Base-by-base conservation (phyloP, 192 early-diverging fungal genomes). In the Pilaira anomala region DNA sequence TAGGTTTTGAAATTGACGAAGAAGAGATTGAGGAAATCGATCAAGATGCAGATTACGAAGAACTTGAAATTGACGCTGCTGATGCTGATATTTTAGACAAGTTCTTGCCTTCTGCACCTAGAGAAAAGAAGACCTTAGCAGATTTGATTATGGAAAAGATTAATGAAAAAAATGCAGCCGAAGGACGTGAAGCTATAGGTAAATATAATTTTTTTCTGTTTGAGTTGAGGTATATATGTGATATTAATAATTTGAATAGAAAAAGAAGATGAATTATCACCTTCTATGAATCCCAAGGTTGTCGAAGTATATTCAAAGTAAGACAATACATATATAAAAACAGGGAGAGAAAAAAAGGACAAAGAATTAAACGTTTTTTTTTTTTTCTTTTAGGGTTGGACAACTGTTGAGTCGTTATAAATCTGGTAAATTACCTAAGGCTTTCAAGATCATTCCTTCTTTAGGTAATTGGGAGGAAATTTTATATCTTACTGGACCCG, bases 71-170 rank as follows among this genome's bases (percentile, higher is more conserved):
- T 57, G 91, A 91, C 60, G 85, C 85, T 66, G 74, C 67, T 1
- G 97, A 97, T 68, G 87, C 83, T 28, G 84, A 82, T 28, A 69
- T 93, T n/a, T 83, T 98, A 62, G 88, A 91, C 55, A 93, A 93
- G 76, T 99, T 95, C 72, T 85, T 99, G 84, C 87, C 88, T 7
- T 77, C 80, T 41, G 93, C 90, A 21, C 93, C 92, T 18, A 77
- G 73, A 40, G 87, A 91, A 74, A 90, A 91, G 61, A 85, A 91
- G 73, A 97, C 92, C 36, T 82, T 98, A 39, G 92, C 97, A 3
- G 95, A 99, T 66, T 73, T 99, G 49, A 98, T 98, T 71, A 95
- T 96, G 92, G 85, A 87, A 63, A 97, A 97, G 80, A 94, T 98
- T 65, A 82, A 88, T 58, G 85, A 88, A 50, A 85, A 87, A 62